Base-by-base conservation (phyloP, 2,329 filamentous ascomycete genomes). In the Epichloe coenophiala region DNA sequence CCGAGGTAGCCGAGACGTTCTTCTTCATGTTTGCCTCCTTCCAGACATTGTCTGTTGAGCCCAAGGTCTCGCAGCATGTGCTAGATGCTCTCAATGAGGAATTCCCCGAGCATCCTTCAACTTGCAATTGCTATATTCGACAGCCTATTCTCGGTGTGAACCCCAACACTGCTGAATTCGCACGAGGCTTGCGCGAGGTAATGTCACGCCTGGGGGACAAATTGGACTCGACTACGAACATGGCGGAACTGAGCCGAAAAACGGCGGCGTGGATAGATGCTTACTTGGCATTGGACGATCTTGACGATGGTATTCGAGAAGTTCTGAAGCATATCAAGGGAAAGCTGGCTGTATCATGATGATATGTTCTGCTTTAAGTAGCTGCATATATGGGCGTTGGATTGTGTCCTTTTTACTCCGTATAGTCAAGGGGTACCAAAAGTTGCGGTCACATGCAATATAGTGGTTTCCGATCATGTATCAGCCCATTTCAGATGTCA, bases 11-110 rank as follows among this genome's bases (percentile, higher is more conserved):
- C 3, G 81, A 84, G 59, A 70, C 77, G 21, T 95, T 96, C 68
- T 97, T 93, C 66, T 72, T 85, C 60, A 77, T 94, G 69, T 85
- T 95, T 56, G 73, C 80, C 2, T 71, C 74, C 5, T 96, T 95
- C 65, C 71, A 74, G 19, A 70, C 78, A 40, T 71, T 89, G 33
- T 76, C 81, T 1, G 83, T 83, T 50, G 74, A 84, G 50, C 64
- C 69, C 11, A 82, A 70, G 59, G 79, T 96, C 40, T 69, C 90
- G 39, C 76, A 84, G 55, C 86, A 94, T 64, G 83, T 95, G 45
- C 67, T 93, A 41, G 74, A 78, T 45, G 71, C 71, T 40, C 77
- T 95, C 69, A 69, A 73, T 41, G 68, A 78, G 55, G 65, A 72
- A 36, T 80, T 77, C 55, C 78, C 86, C 2, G 71, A 74, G 43